Evolutionary conservation across 306 rosid genomes (phyloP), one percentile per base, ranked within the genome.

Genomic region (Castanea mollissima): DNA sequence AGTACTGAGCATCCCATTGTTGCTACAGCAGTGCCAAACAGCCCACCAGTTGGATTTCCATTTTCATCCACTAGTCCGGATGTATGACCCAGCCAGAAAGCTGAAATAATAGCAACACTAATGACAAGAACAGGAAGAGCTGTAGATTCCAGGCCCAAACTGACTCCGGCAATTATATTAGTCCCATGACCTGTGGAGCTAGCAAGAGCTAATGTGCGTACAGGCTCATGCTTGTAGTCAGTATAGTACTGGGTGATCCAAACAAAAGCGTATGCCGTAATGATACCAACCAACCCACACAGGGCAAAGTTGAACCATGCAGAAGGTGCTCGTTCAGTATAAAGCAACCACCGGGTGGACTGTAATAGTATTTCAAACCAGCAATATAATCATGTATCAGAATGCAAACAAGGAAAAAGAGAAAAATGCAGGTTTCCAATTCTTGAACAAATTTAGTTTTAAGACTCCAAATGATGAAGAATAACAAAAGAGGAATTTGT

Each of bases 1-100:
- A 80, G 98, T 95, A 88, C 99, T 95, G 80, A 95, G 94, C 99
- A 95, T 95, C 99, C 99, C 99, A 95, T 95, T 62, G 97, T 95
- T 62, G 99, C 99, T 77, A 95, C 99, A 88, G 98, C 97, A 64
- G 99, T 95, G 75, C 99, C 99, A 83, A 95, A 95, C 73, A 95
- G 91, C 80, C 99, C 99, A 64, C 99, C 99, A 56, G 88, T 95
- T 81, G 96, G 96, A 69, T 58, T 89, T 83, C 99, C 99, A 38
- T 76, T 78, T 84, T 89, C 98, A 55, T 95, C 99, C 69, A 91
- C 81, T 41, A 95, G 91, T 81, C 99, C 99, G 38, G 85, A 89
- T 18, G 97, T 95, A 1, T 83, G 97, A 65, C 99, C 99, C 74
- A 95, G 79, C 98, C 98, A 95, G 79, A 80, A 95, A 70, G 99